Percentiles rank a stretch among this genome's conserved stretches.
Evolutionary conservation across 495 filamentous ascomycete genomes (phyloP).

Genomic region (Neurospora sp.): DNA sequence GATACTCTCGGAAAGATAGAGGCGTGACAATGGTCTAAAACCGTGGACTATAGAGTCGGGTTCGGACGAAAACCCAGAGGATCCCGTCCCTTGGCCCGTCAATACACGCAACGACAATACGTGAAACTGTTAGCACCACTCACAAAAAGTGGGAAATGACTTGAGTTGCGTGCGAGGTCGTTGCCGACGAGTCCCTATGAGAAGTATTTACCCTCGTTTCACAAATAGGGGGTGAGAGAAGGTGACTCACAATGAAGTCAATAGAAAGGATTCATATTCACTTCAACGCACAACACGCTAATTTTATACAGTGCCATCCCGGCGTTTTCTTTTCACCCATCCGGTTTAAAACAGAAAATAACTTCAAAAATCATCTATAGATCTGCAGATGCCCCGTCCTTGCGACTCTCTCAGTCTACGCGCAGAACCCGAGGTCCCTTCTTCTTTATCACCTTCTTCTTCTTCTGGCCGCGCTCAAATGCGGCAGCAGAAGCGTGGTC

Average conservation of each 20-base stretch:
- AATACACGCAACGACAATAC: neutral
- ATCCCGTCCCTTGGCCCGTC: neutral
- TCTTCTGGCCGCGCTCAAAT: constrained; percentile 91
- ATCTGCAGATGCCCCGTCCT: neutral
- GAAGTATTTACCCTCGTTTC: neutral
- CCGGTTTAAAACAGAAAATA: constrained; percentile 8
- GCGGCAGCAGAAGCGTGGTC: constrained; percentile 75
- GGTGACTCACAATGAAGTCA: neutral
- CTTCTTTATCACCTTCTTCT: constrained; percentile 74
- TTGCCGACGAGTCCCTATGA: neutral
- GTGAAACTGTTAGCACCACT: neutral
- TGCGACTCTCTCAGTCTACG: constrained; percentile 52
- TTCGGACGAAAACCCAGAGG: neutral
- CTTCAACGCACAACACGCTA: constrained; percentile 8
- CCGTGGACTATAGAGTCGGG: neutral
- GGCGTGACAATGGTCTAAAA: neutral
- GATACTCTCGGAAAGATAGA: neutral
- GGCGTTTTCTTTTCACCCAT: constrained; percentile 9
- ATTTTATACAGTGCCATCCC: constrained; percentile 16
- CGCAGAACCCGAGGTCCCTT: constrained; percentile 72
- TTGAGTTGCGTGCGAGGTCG: neutral
- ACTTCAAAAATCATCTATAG: constrained; percentile 12
- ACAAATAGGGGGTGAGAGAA: neutral
- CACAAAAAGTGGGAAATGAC: neutral
- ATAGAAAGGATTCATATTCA: neutral